Evolutionary conservation across 2,329 filamentous ascomycete genomes (phyloP).

Genomic region (Pyrenochaeta sp.): DNA sequence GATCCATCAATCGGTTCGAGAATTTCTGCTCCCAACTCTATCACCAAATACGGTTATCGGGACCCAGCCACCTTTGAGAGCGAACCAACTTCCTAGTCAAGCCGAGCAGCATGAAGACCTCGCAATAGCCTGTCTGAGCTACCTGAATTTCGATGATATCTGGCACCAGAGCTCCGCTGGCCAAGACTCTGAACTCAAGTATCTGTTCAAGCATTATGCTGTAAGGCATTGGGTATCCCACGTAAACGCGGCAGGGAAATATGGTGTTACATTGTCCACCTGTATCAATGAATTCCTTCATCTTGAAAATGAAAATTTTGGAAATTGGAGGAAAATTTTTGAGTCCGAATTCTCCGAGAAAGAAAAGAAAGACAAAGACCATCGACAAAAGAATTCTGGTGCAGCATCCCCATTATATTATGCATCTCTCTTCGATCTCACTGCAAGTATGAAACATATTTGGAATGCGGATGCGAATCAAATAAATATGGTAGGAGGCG

Average conservation of each 20-base stretch:
- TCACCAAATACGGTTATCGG: neutral
- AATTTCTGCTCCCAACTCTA: conserved; percentile 11
- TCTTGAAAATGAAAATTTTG: no score
- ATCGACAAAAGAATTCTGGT: neutral
- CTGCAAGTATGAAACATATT: conserved; percentile 5
- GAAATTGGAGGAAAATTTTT: no score
- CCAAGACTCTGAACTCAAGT: no score
- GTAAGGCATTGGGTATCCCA: no score
- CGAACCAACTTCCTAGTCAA: neutral
- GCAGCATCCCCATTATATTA: conserved; percentile 12
- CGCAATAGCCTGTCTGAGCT: conserved; percentile 9
- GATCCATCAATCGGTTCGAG: conserved; percentile 16
- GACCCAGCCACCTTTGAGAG: neutral
- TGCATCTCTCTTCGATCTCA: conserved; percentile 9
- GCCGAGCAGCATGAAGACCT: conserved; percentile 7
- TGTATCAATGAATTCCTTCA: no score
- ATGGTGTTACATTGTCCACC: no score
- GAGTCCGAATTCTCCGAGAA: neutral
- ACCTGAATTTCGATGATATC: conserved; percentile 3
- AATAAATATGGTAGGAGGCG: conserved; percentile 10
- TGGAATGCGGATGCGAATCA: conserved; percentile 9
- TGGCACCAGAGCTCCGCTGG: neutral
- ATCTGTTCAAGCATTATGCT: no score
- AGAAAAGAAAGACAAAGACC: neutral
- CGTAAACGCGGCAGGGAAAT: no score